A percentile compares a stretch with the other conserved stretches of the same genome.
These are phyloP conservation scores for Biancaea sappan DNA, from an alignment of 306 rosid species.

Conservation along the genomic window DNA sequence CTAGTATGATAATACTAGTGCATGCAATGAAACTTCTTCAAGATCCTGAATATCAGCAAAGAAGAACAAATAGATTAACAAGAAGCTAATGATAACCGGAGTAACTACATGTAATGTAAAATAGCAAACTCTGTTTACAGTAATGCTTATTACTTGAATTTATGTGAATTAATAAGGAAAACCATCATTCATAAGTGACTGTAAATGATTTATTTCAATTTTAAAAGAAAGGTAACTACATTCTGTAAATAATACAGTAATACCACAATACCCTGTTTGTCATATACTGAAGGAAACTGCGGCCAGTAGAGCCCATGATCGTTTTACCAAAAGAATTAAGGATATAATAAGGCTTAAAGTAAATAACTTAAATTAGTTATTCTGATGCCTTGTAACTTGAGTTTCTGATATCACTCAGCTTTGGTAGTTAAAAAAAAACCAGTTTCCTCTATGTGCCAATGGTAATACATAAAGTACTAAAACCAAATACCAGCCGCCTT, in stretches of 20 bases:
- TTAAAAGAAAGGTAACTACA: not conserved
- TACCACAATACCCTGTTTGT: constrained; percentile 3
- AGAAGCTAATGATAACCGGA: not conserved
- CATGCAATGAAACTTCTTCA: not conserved
- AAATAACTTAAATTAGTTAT: not conserved
- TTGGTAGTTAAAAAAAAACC: constrained; percentile 31
- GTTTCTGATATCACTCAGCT: constrained; percentile 20
- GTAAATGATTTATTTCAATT: not conserved
- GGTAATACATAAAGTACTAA: constrained; percentile 18
- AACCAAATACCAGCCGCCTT: constrained; percentile 23
- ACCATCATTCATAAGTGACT: not conserved
- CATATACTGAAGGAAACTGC: constrained; percentile 23
- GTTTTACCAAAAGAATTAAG: constrained; percentile 21
- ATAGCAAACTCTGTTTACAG: constrained; percentile 11
- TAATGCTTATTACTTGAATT: no score
- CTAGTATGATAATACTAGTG: not conserved
- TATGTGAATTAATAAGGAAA: not conserved
- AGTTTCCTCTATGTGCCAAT: constrained; percentile 1
- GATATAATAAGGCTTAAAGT: constrained; percentile 9
- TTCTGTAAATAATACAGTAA: not conserved
- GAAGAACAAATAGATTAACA: constrained; percentile 30
- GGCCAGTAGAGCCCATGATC: not conserved
- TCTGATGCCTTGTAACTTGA: not conserved
- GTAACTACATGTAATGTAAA: constrained; percentile 25
- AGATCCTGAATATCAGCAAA: constrained; percentile 44